Evolutionary conservation across 805 yeast species (phyloP).

Genomic region (Zygoascus tannicola): DNA sequence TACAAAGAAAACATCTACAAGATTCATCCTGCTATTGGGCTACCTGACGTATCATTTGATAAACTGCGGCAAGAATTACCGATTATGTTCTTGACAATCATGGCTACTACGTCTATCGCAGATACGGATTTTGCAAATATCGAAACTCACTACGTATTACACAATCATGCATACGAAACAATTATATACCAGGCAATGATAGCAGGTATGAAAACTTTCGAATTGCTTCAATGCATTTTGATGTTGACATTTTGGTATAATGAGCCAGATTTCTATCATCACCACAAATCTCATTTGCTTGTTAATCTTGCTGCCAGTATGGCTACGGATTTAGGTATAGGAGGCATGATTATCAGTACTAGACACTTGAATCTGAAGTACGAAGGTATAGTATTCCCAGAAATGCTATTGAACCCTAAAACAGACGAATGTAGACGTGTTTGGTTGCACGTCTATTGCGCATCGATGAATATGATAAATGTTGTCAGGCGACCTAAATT

Average conservation of each 20-base stretch:
- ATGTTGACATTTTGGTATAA: constrained; percentile 71
- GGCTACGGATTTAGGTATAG: constrained; percentile 68
- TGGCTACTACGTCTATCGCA: constrained; percentile 47
- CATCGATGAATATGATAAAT: constrained; percentile 54
- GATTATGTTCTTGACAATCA: constrained; percentile 50
- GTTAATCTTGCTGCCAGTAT: constrained; percentile 55
- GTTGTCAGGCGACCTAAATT: constrained; percentile 55
- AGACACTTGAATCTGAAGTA: constrained; percentile 14
- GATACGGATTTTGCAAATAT: constrained; percentile 4
- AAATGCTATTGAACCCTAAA: constrained; percentile 31
- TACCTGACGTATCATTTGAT: constrained; percentile 40
- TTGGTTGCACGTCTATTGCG: constrained; percentile 49
- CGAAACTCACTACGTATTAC: constrained; percentile 12
- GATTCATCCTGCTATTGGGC: constrained; percentile 47
- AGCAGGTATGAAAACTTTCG: constrained; percentile 61
- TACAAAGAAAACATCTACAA: constrained; percentile 42
- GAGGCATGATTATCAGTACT: constrained; percentile 32
- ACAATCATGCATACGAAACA: constrained; percentile 23
- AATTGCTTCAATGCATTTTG: constrained; percentile 53
- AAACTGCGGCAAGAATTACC: constrained; percentile 47
- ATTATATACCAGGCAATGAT: constrained; percentile 48
- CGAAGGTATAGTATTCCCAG: constrained; percentile 28
- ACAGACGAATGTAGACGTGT: constrained; percentile 41
- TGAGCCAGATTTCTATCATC: constrained; percentile 71
- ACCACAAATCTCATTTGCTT: constrained; percentile 66